These are phyloP conservation scores for Aspergillus diversus DNA, from an alignment of 495 filamentous ascomycete genomes.

Conservation along the genomic window DNA sequence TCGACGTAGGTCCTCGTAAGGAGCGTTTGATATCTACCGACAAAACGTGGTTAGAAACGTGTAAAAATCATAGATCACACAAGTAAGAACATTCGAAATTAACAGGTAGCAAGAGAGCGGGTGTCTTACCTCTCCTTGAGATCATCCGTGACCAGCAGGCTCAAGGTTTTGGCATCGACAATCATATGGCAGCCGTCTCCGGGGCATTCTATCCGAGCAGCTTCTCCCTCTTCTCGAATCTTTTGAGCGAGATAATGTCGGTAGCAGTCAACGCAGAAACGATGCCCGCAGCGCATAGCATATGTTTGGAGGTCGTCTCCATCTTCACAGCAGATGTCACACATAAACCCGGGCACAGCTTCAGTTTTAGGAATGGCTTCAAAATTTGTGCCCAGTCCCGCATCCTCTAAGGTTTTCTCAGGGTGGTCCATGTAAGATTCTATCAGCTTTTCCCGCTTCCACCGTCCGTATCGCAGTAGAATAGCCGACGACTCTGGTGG, in stretches of 20 bases:
- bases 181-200: slow-evolving; percentile 84
- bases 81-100: not conserved
- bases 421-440: slow-evolving; percentile 92
- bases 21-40: slow-evolving; percentile 73
- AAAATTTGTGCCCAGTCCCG: slow-evolving; percentile 74
- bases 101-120: not conserved
- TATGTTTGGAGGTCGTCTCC: slow-evolving; percentile 78
- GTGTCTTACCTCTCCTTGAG: slow-evolving; percentile 64
- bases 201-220: slow-evolving; percentile 92
- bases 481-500: slow-evolving; percentile 88
- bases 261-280: slow-evolving; percentile 96
- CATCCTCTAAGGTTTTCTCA: slow-evolving; percentile 77
- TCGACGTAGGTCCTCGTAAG: slow-evolving; percentile 95
- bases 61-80: not conserved
- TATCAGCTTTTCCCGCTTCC: slow-evolving; percentile 94
- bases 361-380: slow-evolving; percentile 67
- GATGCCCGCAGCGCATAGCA: slow-evolving; percentile 92
- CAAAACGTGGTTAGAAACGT: slow-evolving; percentile 15
- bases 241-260: slow-evolving; percentile 87
- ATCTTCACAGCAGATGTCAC: slow-evolving; percentile 97
- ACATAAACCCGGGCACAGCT: slow-evolving; percentile 74
- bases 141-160: slow-evolving; percentile 76
- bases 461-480: slow-evolving; percentile 81
- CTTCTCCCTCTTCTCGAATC: slow-evolving; percentile 92
- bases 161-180: slow-evolving; percentile 85